Percentiles rank a stretch among this genome's conserved stretches.
phyloP scores from a whole-genome alignment of 75 land plant genomes.

The Adiantum capillusveneris region DNA sequence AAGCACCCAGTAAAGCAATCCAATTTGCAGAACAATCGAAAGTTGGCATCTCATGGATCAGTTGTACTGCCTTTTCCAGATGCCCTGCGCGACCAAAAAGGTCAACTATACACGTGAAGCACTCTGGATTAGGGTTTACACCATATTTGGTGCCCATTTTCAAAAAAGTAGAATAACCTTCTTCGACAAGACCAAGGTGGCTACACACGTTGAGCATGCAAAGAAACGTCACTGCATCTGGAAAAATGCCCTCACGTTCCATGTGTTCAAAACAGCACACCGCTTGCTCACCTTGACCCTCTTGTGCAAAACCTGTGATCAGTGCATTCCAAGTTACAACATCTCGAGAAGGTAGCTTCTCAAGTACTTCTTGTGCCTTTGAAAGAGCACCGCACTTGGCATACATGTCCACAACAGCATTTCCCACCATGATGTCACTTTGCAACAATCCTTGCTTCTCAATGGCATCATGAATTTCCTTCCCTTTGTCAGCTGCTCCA shows the following conservation, averaged over 20 bases:
- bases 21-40: background rate
- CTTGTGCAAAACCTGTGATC: conserved; percentile 7
- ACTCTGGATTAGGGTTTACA: background rate
- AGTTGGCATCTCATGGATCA: background rate
- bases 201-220: no score
- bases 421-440: background rate
- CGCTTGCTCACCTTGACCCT: conserved; percentile 6
- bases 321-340: conserved; percentile 7
- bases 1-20: conserved; percentile 2
- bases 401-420: conserved; percentile 4
- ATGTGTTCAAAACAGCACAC: conserved; percentile 4
- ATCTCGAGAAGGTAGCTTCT: conserved; percentile 1
- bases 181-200: no score
- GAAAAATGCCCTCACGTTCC: no score
- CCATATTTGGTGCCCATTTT: background rate
- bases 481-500: background rate
- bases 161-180: background rate
- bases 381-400: background rate
- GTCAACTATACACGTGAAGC: no score
- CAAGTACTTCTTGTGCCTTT: conserved; percentile 6
- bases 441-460: background rate
- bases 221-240: no score
- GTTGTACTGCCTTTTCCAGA: background rate
- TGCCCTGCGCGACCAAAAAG: no score
- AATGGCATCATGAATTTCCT: conserved; percentile 4